Evolutionary conservation across 1,284 basidiomycete species (phyloP).

Genomic region (Inonotus obliquus): DNA sequence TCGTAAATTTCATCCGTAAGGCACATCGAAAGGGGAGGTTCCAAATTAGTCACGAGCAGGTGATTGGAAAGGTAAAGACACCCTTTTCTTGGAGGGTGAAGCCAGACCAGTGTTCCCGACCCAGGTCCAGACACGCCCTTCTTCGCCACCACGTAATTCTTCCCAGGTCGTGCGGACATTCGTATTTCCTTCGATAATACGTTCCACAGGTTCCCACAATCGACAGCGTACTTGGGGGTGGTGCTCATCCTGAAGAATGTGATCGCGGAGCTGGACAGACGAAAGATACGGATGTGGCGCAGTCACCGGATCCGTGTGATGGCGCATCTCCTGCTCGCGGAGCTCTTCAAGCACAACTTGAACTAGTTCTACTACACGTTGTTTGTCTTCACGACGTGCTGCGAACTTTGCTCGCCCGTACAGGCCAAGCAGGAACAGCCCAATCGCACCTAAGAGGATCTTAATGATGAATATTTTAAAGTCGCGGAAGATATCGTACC

Average conservation of each 20-base stretch:
- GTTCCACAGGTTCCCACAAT: constrained; percentile 86
- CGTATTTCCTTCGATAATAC: constrained; percentile 87
- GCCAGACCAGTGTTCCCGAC: constrained; percentile 49
- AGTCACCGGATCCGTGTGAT: constrained; percentile 81
- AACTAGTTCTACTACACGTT: constrained; percentile 72
- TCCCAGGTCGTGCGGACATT: constrained; percentile 89
- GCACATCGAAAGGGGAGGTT: not conserved
- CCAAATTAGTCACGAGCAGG: constrained; percentile 6
- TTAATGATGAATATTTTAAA: constrained; percentile 27
- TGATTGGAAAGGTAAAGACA: constrained; percentile 3
- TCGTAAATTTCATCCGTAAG: not conserved
- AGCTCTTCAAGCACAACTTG: constrained; percentile 77
- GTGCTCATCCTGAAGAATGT: constrained; percentile 80
- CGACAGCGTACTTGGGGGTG: constrained; percentile 62
- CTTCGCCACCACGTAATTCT: constrained; percentile 86
- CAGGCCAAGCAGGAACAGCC: constrained; percentile 30
- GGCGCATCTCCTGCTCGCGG: constrained; percentile 81
- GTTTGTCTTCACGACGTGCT: constrained; percentile 56
- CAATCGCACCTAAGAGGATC: constrained; percentile 27
- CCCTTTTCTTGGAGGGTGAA: constrained; percentile 18
- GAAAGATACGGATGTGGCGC: constrained; percentile 80
- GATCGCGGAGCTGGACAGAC: constrained; percentile 87
- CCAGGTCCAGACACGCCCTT: constrained; percentile 82
- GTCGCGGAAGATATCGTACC: constrained; percentile 41
- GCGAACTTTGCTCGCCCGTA: constrained; percentile 42